A percentile compares a stretch with the other conserved stretches of the same genome.
Evolutionary conservation across 306 rosid species (phyloP).

Genomic region (Vigna hirtella): DNA sequence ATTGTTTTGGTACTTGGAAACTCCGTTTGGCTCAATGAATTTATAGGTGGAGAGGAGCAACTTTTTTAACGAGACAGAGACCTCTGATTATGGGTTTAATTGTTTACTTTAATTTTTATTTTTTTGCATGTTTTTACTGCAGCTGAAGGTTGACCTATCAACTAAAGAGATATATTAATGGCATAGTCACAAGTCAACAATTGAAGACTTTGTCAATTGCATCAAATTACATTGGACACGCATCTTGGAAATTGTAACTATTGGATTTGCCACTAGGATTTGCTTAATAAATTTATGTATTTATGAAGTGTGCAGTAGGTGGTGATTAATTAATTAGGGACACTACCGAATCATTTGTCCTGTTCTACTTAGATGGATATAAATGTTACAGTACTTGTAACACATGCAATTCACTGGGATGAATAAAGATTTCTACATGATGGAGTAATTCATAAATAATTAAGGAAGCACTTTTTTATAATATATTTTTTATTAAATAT

Average conservation of each 20-base stretch:
- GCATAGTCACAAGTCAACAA: constrained; percentile 25
- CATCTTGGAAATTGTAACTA: constrained; percentile 35
- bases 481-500: not conserved
- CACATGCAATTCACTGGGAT: not conserved
- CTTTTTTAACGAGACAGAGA: not conserved
- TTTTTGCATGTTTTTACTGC: not conserved
- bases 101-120: not conserved
- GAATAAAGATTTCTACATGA: not conserved
- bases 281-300: not conserved
- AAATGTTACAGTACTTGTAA: not conserved
- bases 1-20: constrained; percentile 1
- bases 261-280: constrained; percentile 32
- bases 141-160: constrained; percentile 22
- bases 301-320: constrained; percentile 37
- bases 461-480: not conserved
- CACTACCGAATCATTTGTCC: constrained; percentile 42
- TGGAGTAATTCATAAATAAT: not conserved
- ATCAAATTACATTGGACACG: not conserved
- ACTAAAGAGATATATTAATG: not conserved
- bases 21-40: constrained; percentile 14
- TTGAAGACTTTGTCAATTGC: constrained; percentile 25
- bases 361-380: not conserved
- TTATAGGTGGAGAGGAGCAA: constrained; percentile 41
- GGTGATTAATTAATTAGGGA: constrained; percentile 33
- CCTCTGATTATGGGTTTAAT: not conserved